Conservation (phyloP, 345 rosid species). For the Cardamine occulta region DNA sequence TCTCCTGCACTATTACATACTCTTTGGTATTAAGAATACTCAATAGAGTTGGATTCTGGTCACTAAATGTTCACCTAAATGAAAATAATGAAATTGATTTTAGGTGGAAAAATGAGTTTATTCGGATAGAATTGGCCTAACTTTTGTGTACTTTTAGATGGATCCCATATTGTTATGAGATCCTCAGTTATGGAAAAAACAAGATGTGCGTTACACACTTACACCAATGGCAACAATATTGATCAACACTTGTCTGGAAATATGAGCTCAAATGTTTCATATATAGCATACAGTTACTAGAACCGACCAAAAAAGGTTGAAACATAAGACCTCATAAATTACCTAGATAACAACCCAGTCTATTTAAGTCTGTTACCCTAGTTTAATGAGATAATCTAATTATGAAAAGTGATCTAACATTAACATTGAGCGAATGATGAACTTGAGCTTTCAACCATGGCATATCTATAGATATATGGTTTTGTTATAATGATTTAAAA, state of each 20-base stretch:
- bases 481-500: not conserved
- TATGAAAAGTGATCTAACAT: not conserved
- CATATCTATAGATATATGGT: not conserved
- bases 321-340: not conserved
- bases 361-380: not conserved
- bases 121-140: not conserved
- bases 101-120: not conserved
- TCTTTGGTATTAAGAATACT: constrained; percentile 17
- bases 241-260: not conserved
- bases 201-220: not conserved
- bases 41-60: constrained; percentile 1
- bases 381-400: not conserved
- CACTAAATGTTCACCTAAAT: not conserved
- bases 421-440: not conserved
- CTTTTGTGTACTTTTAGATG: not conserved
- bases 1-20: constrained; percentile 1
- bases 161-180: not conserved
- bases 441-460: not conserved
- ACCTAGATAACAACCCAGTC: not conserved
- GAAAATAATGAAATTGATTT: not conserved
- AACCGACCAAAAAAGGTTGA: not conserved
- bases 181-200: not conserved
- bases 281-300: not conserved
- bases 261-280: not conserved
- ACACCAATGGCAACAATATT: not conserved